Base-by-base conservation (phyloP, 352 stramenopile species). In the Phytophthora ohioensis region DNA sequence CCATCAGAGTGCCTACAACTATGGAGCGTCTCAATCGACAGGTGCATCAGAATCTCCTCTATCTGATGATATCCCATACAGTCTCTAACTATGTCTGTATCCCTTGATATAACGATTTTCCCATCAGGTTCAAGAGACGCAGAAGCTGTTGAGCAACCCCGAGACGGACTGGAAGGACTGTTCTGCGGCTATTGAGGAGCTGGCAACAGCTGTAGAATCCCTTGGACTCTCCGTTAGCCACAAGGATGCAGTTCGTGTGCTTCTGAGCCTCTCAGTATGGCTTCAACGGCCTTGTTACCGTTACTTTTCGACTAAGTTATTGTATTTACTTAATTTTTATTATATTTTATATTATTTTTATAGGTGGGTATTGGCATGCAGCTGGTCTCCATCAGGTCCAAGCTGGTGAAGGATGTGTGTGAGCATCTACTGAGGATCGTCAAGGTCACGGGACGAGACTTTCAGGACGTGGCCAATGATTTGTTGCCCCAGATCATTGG, bases 391-490 rank as follows among this genome's bases (percentile, higher is more conserved):
- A 80, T 82, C 21, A 69, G 82, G 4, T 91, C 84, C 21, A 88
- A 77, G 34, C 69, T 89, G 32, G 84, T 91, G 10, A 77, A 66
- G 17, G 71, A 90, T 12, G 70, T 78, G 53, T 93, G 86, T 55
- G 64, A 71, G 13, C 46, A 75, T 60, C 57, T 93, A 36, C 48
- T 67, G 31, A 76, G 84, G 17, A 86, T 93, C 17, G 70, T 90
- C 2, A 75, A 73, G 27, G 78, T 75, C 11, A 82, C 75, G 30
- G 73, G 56, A n/a, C 47, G 46, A 60, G 76, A 87, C 32, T 91
- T 91, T 53, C 54, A 68, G 48, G 79, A 87, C 2, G 62, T 92
- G 32, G 84, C 87, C 35, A 91, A 90, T n/a, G 69, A 67, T 34
- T 38, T 94, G 45, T 59, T 94, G 10, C 64, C 75, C 4, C 62